phyloP scores from a whole-genome alignment of 2,329 filamentous ascomycete genomes.

The Pseudogymnoascus sp. region DNA sequence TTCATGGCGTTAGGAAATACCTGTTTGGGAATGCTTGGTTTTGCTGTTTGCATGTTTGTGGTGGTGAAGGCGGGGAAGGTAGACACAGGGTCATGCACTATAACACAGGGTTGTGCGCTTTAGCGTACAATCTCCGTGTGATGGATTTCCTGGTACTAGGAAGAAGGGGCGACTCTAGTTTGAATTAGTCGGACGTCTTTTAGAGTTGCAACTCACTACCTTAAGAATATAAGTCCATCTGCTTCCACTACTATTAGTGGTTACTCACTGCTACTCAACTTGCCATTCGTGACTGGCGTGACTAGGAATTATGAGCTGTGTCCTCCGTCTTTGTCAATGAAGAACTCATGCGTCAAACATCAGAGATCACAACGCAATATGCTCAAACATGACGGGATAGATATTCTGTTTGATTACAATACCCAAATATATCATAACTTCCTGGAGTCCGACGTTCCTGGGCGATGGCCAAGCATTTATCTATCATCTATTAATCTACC shows the following conservation, averaged over 20 bases:
- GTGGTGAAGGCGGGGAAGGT: not conserved
- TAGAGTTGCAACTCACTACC: not conserved
- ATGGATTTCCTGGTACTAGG: not conserved
- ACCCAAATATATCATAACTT: not conserved
- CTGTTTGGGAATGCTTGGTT: not conserved
- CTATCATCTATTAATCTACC: not conserved
- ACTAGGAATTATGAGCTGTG: not conserved
- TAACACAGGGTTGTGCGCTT: not conserved
- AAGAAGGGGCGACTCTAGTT: not conserved
- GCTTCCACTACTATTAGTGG: no score
- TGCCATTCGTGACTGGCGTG: not conserved
- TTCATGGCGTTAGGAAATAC: not conserved
- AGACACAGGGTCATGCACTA: not conserved
- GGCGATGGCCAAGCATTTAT: not conserved
- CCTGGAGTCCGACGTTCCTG: not conserved
- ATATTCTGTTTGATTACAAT: not conserved
- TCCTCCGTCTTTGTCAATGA: not conserved
- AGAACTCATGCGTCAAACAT: not conserved
- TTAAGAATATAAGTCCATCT: not conserved
- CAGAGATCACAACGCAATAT: not conserved
- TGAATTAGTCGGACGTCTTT: not conserved
- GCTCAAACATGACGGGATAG: not conserved
- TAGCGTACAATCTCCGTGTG: not conserved
- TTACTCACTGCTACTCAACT: not conserved
- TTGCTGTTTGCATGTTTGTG: not conserved